Evolutionary conservation across 2,329 filamentous ascomycete genomes (phyloP).

Genomic region (Septoria petroselini): DNA sequence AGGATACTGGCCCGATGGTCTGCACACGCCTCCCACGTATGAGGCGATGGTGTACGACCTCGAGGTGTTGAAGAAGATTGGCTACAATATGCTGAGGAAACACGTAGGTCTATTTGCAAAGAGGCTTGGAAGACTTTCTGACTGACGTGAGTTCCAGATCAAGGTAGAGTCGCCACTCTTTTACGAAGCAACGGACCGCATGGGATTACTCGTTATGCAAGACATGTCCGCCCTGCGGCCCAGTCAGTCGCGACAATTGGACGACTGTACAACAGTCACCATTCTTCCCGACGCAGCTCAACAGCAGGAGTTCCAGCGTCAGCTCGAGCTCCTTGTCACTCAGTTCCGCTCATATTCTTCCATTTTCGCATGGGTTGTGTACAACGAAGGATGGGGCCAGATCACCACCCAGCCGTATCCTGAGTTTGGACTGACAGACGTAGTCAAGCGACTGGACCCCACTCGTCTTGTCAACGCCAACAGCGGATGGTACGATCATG

Average conservation of each 20-base stretch:
- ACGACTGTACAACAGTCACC: conserved; percentile 28
- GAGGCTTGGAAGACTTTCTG: not conserved
- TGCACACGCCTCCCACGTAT: conserved; percentile 62
- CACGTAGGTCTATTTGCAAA: conserved; percentile 43
- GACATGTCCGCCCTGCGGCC: conserved; percentile 65
- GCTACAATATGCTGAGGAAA: conserved; percentile 69
- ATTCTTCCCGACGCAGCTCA: conserved; percentile 46
- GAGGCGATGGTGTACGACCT: conserved; percentile 69
- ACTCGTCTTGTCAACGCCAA: conserved; percentile 62
- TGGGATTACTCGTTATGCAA: conserved; percentile 66
- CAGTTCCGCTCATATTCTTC: conserved; percentile 64
- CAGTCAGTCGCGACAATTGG: conserved; percentile 37
- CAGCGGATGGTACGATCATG: conserved; percentile 66
- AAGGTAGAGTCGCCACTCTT: conserved; percentile 66
- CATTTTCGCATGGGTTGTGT: conserved; percentile 66
- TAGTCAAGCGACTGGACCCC: conserved; percentile 58
- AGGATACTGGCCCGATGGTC: conserved; percentile 66
- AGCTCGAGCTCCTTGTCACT: conserved; percentile 60
- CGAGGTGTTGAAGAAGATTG: conserved; percentile 60
- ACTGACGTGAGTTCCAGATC: conserved; percentile 43
- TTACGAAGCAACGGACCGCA: conserved; percentile 64
- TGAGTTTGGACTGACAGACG: conserved; percentile 56
- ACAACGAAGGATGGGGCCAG: conserved; percentile 72
- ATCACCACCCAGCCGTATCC: conserved; percentile 47
- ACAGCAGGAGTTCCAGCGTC: conserved; percentile 63